phyloP scores from a whole-genome alignment of 495 filamentous ascomycete genomes.

The Xylaria sp. region DNA sequence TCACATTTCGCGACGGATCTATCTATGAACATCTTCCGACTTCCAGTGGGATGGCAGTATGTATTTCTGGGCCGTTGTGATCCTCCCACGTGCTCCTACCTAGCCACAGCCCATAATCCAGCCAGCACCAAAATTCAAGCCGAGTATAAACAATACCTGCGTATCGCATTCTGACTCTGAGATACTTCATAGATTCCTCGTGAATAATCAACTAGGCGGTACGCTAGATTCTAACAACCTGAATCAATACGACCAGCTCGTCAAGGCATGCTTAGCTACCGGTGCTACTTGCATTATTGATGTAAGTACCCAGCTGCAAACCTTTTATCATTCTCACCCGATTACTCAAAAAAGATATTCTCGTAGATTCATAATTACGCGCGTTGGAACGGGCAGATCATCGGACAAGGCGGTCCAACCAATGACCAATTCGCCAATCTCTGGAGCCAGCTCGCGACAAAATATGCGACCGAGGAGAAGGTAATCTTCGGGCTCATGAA shows the following conservation, averaged over 20 bases:
- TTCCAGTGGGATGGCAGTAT: constrained; percentile 65
- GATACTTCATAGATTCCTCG: constrained; percentile 13
- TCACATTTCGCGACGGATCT: constrained; percentile 61
- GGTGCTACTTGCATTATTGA: constrained; percentile 62
- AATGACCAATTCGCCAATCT: constrained; percentile 58
- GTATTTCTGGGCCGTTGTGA: neutral
- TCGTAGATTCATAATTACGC: constrained; percentile 62
- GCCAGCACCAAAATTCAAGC: neutral
- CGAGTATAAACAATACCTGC: neutral
- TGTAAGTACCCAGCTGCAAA: constrained; percentile 33
- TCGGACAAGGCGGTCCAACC: constrained; percentile 62
- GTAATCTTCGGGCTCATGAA: constrained; percentile 65
- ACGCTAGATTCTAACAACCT: constrained; percentile 54
- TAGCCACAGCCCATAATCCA: neutral
- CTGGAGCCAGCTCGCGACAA: constrained; percentile 61
- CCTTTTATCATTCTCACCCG: neutral
- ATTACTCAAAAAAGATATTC: neutral
- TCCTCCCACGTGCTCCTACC: neutral
- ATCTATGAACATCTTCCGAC: constrained; percentile 62
- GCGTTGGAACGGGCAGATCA: constrained; percentile 62
- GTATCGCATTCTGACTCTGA: constrained; percentile 35
- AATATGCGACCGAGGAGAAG: constrained; percentile 53
- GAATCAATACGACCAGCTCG: constrained; percentile 57
- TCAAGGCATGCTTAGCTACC: constrained; percentile 60
- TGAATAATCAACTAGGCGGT: constrained; percentile 57